Conservation (phyloP, 768 basidiomycete species). For the Amyloporia xantha region DNA sequence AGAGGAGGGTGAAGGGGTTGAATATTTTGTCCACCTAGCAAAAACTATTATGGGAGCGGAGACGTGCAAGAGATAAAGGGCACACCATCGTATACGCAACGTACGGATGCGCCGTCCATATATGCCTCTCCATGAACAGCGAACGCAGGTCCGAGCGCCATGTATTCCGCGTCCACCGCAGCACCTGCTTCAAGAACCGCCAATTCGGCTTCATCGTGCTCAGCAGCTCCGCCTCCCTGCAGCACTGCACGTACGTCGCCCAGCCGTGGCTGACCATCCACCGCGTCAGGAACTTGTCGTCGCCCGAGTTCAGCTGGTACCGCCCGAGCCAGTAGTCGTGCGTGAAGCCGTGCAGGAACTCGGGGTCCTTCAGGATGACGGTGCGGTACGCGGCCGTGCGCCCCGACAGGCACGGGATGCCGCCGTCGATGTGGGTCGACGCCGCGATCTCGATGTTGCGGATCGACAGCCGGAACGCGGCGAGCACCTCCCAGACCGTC, state of each 20-base stretch:
- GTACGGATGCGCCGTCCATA: constrained; percentile 86
- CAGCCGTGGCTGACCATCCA: constrained; percentile 97
- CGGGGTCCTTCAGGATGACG: constrained; percentile 91
- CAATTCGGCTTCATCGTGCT: constrained; percentile 97
- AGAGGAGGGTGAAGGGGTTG: constrained; percentile 81
- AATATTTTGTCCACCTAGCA: constrained; percentile 74
- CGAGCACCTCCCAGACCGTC: constrained; percentile 95
- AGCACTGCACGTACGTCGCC: constrained; percentile 90
- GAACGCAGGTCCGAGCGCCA: constrained; percentile 88
- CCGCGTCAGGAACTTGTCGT: constrained; percentile 90
- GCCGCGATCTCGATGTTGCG: constrained; percentile 90
- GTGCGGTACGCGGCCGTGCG: constrained; percentile 92
- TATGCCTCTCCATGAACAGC: constrained; percentile 79
- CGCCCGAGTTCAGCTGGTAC: constrained; percentile 91
- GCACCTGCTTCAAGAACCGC: constrained; percentile 90
- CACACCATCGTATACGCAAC: constrained; percentile 81
- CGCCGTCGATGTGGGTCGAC: constrained; percentile 90
- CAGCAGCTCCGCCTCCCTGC: constrained; percentile 77
- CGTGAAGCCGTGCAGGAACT: constrained; percentile 88
- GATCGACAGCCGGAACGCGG: constrained; percentile 87
- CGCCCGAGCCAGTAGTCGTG: constrained; percentile 92
- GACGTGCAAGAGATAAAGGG: too few relatives aligned
- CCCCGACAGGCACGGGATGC: constrained; percentile 86
- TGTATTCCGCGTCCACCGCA: constrained; percentile 91
- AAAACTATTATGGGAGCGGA: too few relatives aligned